Conservation (phyloP, 345 rosid species). For the Microthlaspi erraticum region DNA sequence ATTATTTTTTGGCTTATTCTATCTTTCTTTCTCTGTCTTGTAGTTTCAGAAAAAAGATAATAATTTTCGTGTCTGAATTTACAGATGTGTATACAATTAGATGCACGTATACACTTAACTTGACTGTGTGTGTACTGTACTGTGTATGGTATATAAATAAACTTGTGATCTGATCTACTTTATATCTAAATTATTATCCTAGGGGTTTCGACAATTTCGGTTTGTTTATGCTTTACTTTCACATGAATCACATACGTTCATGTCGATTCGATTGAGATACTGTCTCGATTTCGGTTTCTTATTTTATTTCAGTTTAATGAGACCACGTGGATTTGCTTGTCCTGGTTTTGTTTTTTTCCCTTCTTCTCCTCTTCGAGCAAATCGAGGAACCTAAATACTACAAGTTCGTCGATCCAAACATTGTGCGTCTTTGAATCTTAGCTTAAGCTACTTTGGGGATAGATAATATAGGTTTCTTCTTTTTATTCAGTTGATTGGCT, state of each 20-base stretch:
- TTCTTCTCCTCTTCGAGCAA: slow-evolving; percentile 27
- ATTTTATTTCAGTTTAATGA: slow-evolving; percentile 26
- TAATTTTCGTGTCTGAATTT: slow-evolving; percentile 1
- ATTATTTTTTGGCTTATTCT: slow-evolving; percentile 40
- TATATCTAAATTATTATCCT: slow-evolving; percentile 11
- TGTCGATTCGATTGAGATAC: slow-evolving; percentile 48
- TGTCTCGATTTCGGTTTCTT: slow-evolving; percentile 22
- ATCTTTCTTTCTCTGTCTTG: slow-evolving; percentile 34
- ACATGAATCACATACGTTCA: slow-evolving; percentile 47
- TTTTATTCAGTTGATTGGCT: slow-evolving; percentile 38
- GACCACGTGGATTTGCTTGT: slow-evolving; percentile 53
- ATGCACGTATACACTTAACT: slow-evolving; percentile 32
- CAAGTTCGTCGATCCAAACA: slow-evolving; percentile 37
- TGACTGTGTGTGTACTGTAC: background rate
- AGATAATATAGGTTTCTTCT: background rate
- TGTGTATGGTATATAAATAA: background rate
- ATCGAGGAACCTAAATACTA: slow-evolving; percentile 40
- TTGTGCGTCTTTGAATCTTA: slow-evolving; percentile 3
- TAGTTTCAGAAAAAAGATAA: background rate
- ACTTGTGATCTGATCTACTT: slow-evolving; percentile 41
- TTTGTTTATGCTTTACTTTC: slow-evolving; percentile 39
- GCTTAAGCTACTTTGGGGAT: background rate
- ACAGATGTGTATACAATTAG: slow-evolving; percentile 35
- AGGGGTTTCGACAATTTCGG: slow-evolving; percentile 33
- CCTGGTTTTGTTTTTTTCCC: slow-evolving; percentile 22